Percentiles rank a stretch among this genome's conserved stretches.
Conservation (phyloP, 2,329 filamentous ascomycete genomes). For the Diplocarpon mali region DNA sequence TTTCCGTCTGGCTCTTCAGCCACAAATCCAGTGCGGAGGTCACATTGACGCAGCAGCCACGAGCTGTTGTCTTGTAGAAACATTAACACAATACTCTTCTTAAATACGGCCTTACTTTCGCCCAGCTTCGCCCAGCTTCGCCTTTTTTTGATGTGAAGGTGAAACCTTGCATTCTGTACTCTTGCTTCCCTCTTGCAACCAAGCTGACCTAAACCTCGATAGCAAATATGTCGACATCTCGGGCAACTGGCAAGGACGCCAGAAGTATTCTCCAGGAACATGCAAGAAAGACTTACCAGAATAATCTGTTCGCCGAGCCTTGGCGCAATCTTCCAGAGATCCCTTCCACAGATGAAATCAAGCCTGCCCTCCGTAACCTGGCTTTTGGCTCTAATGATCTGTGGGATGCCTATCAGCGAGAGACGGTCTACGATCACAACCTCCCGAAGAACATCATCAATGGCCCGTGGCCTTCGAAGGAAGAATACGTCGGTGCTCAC, state of each 20-base stretch:
- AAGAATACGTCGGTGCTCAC: constrained; percentile 59
- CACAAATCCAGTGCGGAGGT: too few relatives aligned
- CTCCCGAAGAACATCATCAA: constrained; percentile 43
- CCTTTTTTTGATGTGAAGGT: too few relatives aligned
- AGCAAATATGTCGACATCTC: neutral
- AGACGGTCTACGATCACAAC: constrained; percentile 9
- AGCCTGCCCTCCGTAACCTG: constrained; percentile 17
- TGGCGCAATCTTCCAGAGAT: constrained; percentile 40
- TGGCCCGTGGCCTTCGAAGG: constrained; percentile 46
- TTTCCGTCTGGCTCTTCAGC: too few relatives aligned
- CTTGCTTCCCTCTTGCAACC: too few relatives aligned
- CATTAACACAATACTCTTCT: too few relatives aligned
- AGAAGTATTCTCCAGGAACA: constrained; percentile 6
- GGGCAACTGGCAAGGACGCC: neutral
- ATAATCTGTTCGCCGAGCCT: constrained; percentile 4
- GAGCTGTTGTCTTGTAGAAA: too few relatives aligned
- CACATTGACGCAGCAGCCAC: too few relatives aligned
- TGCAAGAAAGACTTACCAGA: constrained; percentile 5
- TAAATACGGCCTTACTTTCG: too few relatives aligned
- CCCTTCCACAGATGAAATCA: constrained; percentile 42
- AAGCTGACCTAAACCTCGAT: neutral
- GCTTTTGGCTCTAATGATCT: constrained; percentile 6
- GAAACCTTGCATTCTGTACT: too few relatives aligned
- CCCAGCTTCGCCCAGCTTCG: too few relatives aligned
- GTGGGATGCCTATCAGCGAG: constrained; percentile 19